Conservation (phyloP, 768 basidiomycete genomes). For the Glaciozyma martinii region DNA sequence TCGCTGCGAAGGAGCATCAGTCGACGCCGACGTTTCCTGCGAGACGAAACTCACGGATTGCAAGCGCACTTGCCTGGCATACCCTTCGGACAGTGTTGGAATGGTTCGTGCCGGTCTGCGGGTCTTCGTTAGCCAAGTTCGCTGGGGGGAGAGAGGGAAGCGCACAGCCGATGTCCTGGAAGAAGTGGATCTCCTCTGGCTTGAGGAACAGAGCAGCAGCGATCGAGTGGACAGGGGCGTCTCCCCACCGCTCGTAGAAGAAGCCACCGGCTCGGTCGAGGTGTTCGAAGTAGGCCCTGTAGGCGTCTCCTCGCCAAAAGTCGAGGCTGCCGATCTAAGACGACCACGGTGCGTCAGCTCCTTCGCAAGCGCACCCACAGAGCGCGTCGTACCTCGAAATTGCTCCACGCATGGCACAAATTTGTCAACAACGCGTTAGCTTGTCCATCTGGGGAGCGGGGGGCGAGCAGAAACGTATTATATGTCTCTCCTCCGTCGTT, state of each 20-base stretch:
- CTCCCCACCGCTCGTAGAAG: constrained; percentile 75
- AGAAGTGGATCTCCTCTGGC: constrained; percentile 84
- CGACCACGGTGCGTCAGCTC: not conserved
- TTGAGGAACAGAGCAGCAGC: constrained; percentile 79
- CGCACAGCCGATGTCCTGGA: constrained; percentile 74
- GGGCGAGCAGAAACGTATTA: constrained; percentile 49
- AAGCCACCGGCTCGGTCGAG: constrained; percentile 67
- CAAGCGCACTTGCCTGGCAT: not conserved
- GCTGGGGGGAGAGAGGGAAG: too few relatives aligned
- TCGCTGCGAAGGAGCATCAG: too few relatives aligned
- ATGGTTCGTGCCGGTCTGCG: constrained; percentile 63
- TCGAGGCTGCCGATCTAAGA: constrained; percentile 61
- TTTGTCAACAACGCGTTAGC: too few relatives aligned
- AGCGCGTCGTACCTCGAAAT: constrained; percentile 53
- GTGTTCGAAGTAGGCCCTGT: constrained; percentile 71
- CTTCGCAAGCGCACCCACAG: not conserved
- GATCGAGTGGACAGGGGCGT: constrained; percentile 84
- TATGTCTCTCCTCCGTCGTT: constrained; percentile 63
- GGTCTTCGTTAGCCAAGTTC: too few relatives aligned
- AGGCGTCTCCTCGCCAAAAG: constrained; percentile 74
- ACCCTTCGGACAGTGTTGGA: constrained; percentile 68
- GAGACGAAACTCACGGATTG: not conserved
- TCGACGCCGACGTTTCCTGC: too few relatives aligned
- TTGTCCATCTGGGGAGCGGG: too few relatives aligned
- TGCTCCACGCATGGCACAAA: constrained; percentile 44